Evolutionary conservation across 257 asterid genomes (phyloP).

Genomic region (Solanum appendiculatum): DNA sequence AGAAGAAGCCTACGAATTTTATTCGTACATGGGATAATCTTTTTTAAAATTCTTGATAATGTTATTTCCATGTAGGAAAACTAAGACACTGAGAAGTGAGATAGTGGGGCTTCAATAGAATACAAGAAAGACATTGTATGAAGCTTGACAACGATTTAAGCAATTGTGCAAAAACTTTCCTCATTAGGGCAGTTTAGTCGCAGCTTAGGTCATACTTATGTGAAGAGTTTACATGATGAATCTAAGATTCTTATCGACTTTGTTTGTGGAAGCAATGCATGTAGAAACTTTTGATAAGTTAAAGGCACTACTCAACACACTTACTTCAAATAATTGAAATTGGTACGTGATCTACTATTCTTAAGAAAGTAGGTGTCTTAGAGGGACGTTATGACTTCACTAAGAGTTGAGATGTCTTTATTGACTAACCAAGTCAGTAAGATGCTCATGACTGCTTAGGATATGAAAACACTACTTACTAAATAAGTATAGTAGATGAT

Average conservation of each 20-base stretch:
- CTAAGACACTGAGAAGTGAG: no score
- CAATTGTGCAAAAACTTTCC: neutral
- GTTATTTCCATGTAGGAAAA: no score
- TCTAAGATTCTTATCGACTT: neutral
- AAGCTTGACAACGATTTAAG: no score
- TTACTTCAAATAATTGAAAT: neutral
- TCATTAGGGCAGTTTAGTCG: neutral
- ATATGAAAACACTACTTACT: neutral
- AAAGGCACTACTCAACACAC: neutral
- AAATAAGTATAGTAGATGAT: no score
- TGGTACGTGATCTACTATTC: neutral
- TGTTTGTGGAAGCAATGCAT: neutral
- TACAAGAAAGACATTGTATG: no score
- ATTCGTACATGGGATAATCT: no score
- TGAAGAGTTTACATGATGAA: neutral
- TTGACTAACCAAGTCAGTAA: neutral
- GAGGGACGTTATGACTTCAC: neutral
- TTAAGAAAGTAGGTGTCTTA: neutral
- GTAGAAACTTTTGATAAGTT: no score
- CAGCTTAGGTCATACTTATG: neutral
- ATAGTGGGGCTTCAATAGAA: no score
- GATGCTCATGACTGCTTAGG: neutral
- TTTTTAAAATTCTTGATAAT: no score
- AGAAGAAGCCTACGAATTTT: no score
- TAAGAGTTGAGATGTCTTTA: neutral